These are phyloP conservation scores for Aureobasidium sp. DNA, from an alignment of 2,329 filamentous ascomycete species.

Conservation along the genomic window DNA sequence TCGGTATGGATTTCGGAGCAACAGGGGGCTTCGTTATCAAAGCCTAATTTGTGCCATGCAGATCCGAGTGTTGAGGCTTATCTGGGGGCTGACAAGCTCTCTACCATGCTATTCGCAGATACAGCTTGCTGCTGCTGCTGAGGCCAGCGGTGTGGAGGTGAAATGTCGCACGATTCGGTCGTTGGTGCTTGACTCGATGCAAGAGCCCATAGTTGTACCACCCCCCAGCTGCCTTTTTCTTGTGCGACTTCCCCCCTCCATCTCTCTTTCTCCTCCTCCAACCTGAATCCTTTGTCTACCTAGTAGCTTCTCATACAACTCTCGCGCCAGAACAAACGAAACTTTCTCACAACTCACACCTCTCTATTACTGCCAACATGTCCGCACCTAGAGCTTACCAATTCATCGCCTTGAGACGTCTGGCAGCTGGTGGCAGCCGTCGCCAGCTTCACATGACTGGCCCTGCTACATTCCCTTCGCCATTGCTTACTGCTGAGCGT, in stretches of 20 bases:
- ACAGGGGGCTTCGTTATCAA: not conserved
- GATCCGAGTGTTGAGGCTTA: conserved; percentile 8
- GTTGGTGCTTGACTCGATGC: conserved; percentile 6
- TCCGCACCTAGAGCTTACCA: conserved; percentile 35
- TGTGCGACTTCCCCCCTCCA: not conserved
- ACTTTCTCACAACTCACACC: not conserved
- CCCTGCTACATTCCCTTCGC: conserved; percentile 45
- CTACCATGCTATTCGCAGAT: conserved; percentile 3
- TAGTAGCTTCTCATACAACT: not conserved
- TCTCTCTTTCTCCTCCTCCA: not conserved
- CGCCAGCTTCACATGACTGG: conserved; percentile 53
- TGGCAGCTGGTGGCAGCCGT: conserved; percentile 29
- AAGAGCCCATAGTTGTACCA: conserved; percentile 6
- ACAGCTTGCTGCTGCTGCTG: conserved; percentile 5
- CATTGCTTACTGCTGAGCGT: conserved; percentile 41
- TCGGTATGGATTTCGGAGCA: not conserved
- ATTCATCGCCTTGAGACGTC: conserved; percentile 34
- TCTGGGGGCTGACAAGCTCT: conserved; percentile 7
- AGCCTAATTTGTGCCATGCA: conserved; percentile 3
- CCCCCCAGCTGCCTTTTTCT: conserved; percentile 2
- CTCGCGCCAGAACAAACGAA: not conserved
- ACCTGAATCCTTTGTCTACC: not conserved
- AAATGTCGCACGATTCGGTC: conserved; percentile 3
- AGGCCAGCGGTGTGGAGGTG: conserved; percentile 2
- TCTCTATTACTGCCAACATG: conserved; percentile 24